Conservation (phyloP, 1,139 yeast genomes). For the Protomyces inundatus region DNA sequence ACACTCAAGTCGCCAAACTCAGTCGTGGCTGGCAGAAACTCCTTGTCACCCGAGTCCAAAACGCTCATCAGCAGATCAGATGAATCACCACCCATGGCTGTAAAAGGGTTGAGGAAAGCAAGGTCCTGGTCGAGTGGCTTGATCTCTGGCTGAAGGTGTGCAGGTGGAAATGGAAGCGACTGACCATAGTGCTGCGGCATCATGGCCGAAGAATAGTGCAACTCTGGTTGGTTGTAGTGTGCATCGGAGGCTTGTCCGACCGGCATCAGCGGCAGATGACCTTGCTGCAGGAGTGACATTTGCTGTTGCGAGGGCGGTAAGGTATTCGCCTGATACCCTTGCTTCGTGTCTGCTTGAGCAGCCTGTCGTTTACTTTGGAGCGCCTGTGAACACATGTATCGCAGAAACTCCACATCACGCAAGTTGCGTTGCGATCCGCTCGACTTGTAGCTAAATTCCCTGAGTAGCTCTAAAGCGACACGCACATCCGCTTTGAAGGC, state of each 20-base stretch:
- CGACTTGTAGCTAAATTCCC: slow-evolving; percentile 20
- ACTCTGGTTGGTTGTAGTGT: too few relatives aligned
- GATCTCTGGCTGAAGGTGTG: not conserved
- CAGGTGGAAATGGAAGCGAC: too few relatives aligned
- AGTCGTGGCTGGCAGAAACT: slow-evolving; percentile 5
- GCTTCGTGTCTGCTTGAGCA: not conserved
- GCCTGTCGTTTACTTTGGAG: not conserved
- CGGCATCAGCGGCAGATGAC: not conserved
- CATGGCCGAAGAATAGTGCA: not conserved
- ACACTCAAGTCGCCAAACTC: not conserved
- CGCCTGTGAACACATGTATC: slow-evolving; percentile 19
- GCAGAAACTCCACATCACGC: slow-evolving; percentile 17
- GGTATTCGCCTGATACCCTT: not conserved
- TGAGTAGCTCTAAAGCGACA: slow-evolving; percentile 8
- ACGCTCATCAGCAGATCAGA: slow-evolving; percentile 7
- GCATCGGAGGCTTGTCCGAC: not conserved
- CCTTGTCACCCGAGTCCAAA: slow-evolving; percentile 16
- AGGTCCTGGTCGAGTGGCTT: not conserved
- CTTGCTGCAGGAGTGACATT: too few relatives aligned
- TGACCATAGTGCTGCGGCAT: not conserved
- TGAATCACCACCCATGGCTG: not conserved
- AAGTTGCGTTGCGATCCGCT: slow-evolving; percentile 6
- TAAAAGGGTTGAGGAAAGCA: not conserved
- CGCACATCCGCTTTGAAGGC: slow-evolving; percentile 20
- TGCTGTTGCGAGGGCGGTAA: not conserved